Evolutionary conservation across 192 early-diverging fungal genomes (phyloP), one percentile per base, ranked within the genome.

Genomic region (Geranomyces variabilis): DNA sequence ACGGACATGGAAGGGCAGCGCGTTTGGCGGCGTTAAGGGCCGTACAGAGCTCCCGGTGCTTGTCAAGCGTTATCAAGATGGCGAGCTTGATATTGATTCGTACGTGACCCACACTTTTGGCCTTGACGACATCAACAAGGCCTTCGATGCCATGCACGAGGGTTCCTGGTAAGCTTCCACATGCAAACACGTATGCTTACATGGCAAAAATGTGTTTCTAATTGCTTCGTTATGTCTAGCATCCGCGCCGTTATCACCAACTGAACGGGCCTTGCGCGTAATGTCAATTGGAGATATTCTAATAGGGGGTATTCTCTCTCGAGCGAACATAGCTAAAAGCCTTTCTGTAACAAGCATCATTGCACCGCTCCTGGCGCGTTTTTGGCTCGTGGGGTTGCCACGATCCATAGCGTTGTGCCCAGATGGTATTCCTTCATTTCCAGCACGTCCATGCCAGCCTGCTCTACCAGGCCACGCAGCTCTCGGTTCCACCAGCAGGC

Each of bases 1-100:
- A 15, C 91, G 96, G 63, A 90, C 90, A 12, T 98, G 96, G 96
- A 93, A 92, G 79, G 96, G 96, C 22, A 91, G 90, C 59, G 96
- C 96, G 7, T 98, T 97, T 81, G 96, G 96, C 72, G 96, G 96
- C 55, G 88, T 96, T 76, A 98, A 97, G 87, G 96, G 96, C 17
- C 86, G 94, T 62, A 83, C 91, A 0, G 92, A 98, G 75, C 82
- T 98, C 60, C 94, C 94, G 5, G 87, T 83, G 13, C 82, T 96
- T 66, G 94, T 98, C 31, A 79, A 94, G 68, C 86, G 93, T 76
- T 98, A 98, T 77, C 49, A 95, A 67, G 77, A 85, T 30, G 89
- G 90, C 44, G 84, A 90, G 78, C 81, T 98, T 24, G 93, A 96
- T 81, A 90, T 98, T 71, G 96, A 98, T 76, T 90, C 91, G 66